Base-by-base conservation (phyloP, 805 yeast genomes). In the Cephaloascus fragrans region DNA sequence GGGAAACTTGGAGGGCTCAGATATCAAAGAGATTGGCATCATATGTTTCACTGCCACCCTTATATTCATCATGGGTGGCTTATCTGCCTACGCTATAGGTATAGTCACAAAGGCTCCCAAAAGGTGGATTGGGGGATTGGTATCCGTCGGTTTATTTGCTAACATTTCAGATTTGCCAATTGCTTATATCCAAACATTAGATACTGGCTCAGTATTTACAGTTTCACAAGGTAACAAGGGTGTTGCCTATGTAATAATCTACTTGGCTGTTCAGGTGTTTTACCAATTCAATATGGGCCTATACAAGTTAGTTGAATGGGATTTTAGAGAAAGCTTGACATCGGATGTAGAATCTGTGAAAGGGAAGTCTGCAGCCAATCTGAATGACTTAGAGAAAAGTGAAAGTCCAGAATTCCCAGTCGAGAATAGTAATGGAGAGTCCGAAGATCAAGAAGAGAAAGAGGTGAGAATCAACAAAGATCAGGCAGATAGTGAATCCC, bases 141-240 rank as follows among this genome's bases (percentile, higher is more conserved):
- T 82, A 4, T 70, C 80, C 20, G 86, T 83, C 8, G 87, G 90
- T 0, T 63, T 83, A 23, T 75, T 85, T 51, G 89, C 88, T 34
- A 86, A 86, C 51, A 77, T 82, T 34, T 75, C 88, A 14, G 95
- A 86, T 59, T 65, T 86, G 40, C 95, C 96, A 0, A 83, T 86
- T 47, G 95, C 95, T 0, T 87, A 86, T 47, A 55, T 80, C 29
- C 86, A 80, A 50, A 81, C 90, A 2, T 60, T 86, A 51, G 80
- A 83, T 19, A 69, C 74, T 14, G 78, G 87, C 1, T 64, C 75
- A 1, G 62, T 71, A 4, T 80, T 88, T 48, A 63, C 80, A 0
- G 49, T 64, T 14, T 71, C 57, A 3, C 77, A 83, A 44, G 86
- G 85, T 29, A 69, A 75, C 39, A 71, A 73, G 47, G 97, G 96